These are phyloP conservation scores for Fagopyrum homotropicum DNA, from an alignment of 148 eudicot species.

Conservation along the genomic window DNA sequence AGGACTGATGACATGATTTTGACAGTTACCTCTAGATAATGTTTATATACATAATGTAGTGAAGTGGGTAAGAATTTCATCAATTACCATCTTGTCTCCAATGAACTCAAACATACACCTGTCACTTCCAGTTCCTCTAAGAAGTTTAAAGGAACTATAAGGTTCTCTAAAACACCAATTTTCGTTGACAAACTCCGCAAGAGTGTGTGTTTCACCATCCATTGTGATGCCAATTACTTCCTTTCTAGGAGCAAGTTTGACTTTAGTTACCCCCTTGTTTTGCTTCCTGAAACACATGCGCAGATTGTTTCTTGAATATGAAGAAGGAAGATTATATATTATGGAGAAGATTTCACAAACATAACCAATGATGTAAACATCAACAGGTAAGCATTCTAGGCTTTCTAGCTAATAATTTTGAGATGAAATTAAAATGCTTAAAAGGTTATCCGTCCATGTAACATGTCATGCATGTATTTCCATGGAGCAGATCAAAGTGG, in stretches of 20 bases:
- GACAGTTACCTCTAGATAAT: background rate
- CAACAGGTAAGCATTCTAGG: background rate
- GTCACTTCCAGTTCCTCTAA: constrained; percentile 25
- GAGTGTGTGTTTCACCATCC: constrained; percentile 45
- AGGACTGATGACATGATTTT: background rate
- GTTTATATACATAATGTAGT: background rate
- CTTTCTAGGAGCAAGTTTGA: constrained; percentile 25
- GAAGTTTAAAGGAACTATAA: constrained; percentile 47
- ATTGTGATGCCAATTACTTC: constrained; percentile 47
- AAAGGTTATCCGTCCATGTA: background rate
- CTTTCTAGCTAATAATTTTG: background rate
- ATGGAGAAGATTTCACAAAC: background rate
- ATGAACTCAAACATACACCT: constrained; percentile 56
- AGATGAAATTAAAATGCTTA: background rate
- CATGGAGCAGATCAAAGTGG: background rate
- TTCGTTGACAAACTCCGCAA: constrained; percentile 53
- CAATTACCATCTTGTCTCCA: constrained; percentile 56
- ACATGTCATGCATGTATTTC: background rate
- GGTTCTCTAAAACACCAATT: constrained; percentile 58
- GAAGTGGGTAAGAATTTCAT: background rate
- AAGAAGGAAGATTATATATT: background rate
- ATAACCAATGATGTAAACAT: background rate
- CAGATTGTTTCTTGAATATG: constrained; percentile 1
- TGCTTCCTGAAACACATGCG: constrained; percentile 34
- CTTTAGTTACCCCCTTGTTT: constrained; percentile 28